A percentile compares a stretch with the other conserved stretches of the same genome.
Evolutionary conservation across 1,284 basidiomycete species (phyloP).

Genomic region (Ustilago shanxiensis): DNA sequence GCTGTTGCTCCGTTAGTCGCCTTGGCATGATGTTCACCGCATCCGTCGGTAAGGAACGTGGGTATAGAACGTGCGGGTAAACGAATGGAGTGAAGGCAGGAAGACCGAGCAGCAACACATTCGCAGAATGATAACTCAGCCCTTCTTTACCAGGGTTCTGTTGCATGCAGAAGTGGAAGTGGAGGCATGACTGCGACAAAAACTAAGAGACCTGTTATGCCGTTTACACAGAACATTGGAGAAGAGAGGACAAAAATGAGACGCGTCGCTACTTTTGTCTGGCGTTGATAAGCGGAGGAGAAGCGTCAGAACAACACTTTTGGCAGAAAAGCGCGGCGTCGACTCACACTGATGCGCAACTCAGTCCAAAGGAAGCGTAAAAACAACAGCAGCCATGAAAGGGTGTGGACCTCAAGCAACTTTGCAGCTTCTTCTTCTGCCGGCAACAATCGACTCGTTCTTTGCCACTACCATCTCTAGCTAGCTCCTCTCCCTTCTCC

Average conservation of each 20-base stretch:
- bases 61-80: neutral
- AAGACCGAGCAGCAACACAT: neutral
- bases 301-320: constrained; percentile 21
- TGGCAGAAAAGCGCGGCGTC: neutral
- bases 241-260: neutral
- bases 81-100: neutral
- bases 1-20: neutral
- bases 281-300: constrained; percentile 6
- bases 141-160: constrained; percentile 12
- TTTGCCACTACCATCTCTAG: neutral
- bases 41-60: neutral
- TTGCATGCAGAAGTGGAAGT: constrained; percentile 16
- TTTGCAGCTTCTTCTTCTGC: neutral
- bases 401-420: neutral
- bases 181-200: constrained; percentile 29
- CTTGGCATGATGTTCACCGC: constrained; percentile 14
- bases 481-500: neutral
- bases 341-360: neutral
- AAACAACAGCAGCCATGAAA: neutral
- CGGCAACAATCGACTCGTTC: neutral
- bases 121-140: constrained; percentile 21
- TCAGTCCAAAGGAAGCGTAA: constrained; percentile 1
- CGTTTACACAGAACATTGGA: neutral
- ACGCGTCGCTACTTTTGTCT: constrained; percentile 24
- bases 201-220: neutral